These are phyloP conservation scores for Ascomycota sp. DNA, from an alignment of 2,329 filamentous ascomycete genomes.

Conservation along the genomic window DNA sequence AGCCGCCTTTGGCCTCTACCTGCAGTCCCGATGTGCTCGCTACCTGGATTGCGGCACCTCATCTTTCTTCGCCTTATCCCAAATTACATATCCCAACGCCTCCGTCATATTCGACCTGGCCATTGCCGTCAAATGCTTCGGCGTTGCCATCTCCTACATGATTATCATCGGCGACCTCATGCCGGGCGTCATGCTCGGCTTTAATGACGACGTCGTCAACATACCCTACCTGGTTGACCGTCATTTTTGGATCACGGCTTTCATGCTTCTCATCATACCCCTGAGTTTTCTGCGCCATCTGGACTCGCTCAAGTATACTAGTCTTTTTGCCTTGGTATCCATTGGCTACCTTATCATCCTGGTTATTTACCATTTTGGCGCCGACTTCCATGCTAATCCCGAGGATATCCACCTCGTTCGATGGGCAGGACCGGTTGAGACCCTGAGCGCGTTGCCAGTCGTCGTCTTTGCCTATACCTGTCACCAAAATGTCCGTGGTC, in stretches of 20 bases:
- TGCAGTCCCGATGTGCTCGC: slow-evolving; percentile 79
- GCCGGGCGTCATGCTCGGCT: slow-evolving; percentile 78
- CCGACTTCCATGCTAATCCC: slow-evolving; percentile 54
- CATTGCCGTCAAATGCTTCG: slow-evolving; percentile 95
- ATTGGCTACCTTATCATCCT: slow-evolving; percentile 88
- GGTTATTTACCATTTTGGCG: slow-evolving; percentile 79
- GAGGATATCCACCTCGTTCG: slow-evolving; percentile 55
- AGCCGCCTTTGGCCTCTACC: slow-evolving; percentile 80
- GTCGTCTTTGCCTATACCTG: slow-evolving; percentile 99
- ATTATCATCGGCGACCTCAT: slow-evolving; percentile 98
- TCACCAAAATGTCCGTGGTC: slow-evolving; percentile 65
- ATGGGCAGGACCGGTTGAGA: slow-evolving; percentile 61
- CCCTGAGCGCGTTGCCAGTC: slow-evolving; percentile 74
- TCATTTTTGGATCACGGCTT: slow-evolving; percentile 94
- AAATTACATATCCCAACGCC: slow-evolving; percentile 91
- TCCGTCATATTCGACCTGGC: slow-evolving; percentile 89
- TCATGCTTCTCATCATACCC: slow-evolving; percentile 92
- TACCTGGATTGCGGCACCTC: slow-evolving; percentile 78
- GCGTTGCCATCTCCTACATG: slow-evolving; percentile 88
- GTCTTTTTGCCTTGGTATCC: slow-evolving; percentile 71
- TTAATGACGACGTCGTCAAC: slow-evolving; percentile 40
- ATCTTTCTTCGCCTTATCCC: slow-evolving; percentile 91
- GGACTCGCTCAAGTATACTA: slow-evolving; percentile 95
- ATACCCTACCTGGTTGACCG: slow-evolving; percentile 65
- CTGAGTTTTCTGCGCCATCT: slow-evolving; percentile 78